Evolutionary conservation across 2,329 filamentous ascomycete species (phyloP).

Genomic region (Aspergillus glaucus): DNA sequence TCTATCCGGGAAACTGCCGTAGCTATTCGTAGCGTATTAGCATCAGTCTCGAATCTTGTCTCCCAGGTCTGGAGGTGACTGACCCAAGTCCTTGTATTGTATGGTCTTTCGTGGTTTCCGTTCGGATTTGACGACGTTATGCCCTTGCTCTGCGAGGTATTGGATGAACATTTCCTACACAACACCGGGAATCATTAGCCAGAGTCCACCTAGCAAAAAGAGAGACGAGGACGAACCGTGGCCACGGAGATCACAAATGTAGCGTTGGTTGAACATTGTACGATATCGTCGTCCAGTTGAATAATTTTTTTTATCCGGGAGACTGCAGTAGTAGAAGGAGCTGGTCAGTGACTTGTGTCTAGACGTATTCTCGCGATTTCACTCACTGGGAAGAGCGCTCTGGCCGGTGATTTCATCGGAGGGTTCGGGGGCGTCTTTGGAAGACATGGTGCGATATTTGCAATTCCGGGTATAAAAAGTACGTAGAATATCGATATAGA

Average conservation of each 20-base stretch:
- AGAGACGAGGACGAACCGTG: conserved; percentile 51
- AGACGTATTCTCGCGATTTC: not conserved
- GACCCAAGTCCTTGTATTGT: conserved; percentile 90
- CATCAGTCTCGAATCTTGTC: not conserved
- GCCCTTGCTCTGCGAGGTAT: conserved; percentile 75
- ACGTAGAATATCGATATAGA: not conserved
- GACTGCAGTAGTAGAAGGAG: conserved; percentile 49
- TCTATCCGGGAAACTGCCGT: conserved; percentile 81
- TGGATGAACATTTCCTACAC: conserved; percentile 87
- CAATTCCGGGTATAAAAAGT: not conserved
- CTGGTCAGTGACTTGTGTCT: not conserved
- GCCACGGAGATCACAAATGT: conserved; percentile 90
- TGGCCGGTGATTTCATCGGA: conserved; percentile 78
- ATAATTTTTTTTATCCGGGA: conserved; percentile 96
- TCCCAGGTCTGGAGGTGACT: conserved; percentile 14
- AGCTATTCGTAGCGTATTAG: conserved; percentile 45
- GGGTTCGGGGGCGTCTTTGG: conserved; percentile 79
- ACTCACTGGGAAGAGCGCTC: conserved; percentile 75
- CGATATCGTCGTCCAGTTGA: conserved; percentile 75
- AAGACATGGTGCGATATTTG: conserved; percentile 59
- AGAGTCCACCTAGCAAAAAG: not conserved
- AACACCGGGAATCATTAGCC: conserved; percentile 7
- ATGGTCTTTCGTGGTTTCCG: conserved; percentile 88
- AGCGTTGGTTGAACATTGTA: conserved; percentile 83
- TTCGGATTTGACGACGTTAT: conserved; percentile 85